Base-by-base conservation (phyloP, 1,284 basidiomycete species). In the Ustilago shanxiensis region DNA sequence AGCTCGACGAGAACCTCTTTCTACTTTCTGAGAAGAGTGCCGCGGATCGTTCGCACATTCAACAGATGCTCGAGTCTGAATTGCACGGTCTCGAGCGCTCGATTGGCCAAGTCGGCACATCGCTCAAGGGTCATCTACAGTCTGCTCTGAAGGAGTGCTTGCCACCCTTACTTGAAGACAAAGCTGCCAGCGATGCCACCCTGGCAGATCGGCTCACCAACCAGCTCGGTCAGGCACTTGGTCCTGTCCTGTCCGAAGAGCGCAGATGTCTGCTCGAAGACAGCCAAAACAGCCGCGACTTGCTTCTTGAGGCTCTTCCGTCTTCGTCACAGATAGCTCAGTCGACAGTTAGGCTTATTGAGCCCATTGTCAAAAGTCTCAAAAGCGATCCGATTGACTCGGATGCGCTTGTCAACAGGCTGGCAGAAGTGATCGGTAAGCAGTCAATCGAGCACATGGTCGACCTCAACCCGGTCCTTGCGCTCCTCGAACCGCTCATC, bases 401-500 rank as follows among this genome's bases (percentile, higher is more conserved):
- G 37, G 72, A 79, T 45, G 63, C 72, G 31, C 63, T 80, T 0
- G 77, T 79, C 18, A 31, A 13, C 6, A 20, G 60, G 13, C 39
- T 80, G 2, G 69, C 60, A 14, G 77, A 79, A 53, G 72, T 77
- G 22, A 65, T 82, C 29, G 80, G 71, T 28, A 72, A 73, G 63
- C 77, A 79, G 51, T 75, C 78, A n/a, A 76, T 79, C 53, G 79
- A 80, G 62, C 76, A 80, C 45, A 60, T 78, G 66, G 71, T 79
- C 8, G 79, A 81, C 35, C 74, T 82, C 45, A 66, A 63, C n/a
- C 79, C 79, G 1, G 79, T 83, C 28, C 63, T 78, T 18, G 80
- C 80, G 1, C 74, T 83, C 31, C 60, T 83, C 2, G 80, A 83
- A 41, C 80, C 81, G 4, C 56, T 83, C n/a, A 67, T 82, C 24